These are phyloP conservation scores for Waitea zeae DNA, from an alignment of 1,284 basidiomycete genomes.

Conservation along the genomic window DNA sequence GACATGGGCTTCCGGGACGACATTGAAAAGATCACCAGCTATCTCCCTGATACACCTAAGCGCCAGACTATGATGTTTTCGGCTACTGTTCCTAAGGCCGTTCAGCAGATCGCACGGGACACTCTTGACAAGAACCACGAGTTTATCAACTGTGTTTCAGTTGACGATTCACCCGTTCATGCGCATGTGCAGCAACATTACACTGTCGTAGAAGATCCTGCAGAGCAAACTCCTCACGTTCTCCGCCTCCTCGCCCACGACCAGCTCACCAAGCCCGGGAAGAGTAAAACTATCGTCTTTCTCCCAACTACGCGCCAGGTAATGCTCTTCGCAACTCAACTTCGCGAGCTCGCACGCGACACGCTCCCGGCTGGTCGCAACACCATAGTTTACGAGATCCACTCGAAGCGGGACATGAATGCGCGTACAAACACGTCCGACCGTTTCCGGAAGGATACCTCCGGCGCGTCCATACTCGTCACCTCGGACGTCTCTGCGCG, in stretches of 20 bases:
- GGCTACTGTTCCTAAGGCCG: constrained; percentile 59
- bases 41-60: constrained; percentile 47
- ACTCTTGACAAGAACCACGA: constrained; percentile 34
- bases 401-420: constrained; percentile 63
- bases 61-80: constrained; percentile 93
- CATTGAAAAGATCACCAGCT: constrained; percentile 57
- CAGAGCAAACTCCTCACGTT: constrained; percentile 67
- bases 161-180: constrained; percentile 42
- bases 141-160: constrained; percentile 46
- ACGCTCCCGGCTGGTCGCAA: constrained; percentile 28
- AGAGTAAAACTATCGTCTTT: constrained; percentile 80
- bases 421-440: constrained; percentile 49
- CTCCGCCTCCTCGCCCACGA: constrained; percentile 79
- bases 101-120: constrained; percentile 41
- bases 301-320: constrained; percentile 82
- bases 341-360: constrained; percentile 29
- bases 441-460: constrained; percentile 44
- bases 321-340: constrained; percentile 51
- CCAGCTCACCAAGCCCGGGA: constrained; percentile 57
- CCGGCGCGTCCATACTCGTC: constrained; percentile 55
- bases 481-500: constrained; percentile 86
- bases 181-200: constrained; percentile 76
- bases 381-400: constrained; percentile 67
- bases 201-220: constrained; percentile 52
- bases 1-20: constrained; percentile 95